Conservation (phyloP, 257 asterid genomes). For the Rauvolfia tetraphylla region DNA sequence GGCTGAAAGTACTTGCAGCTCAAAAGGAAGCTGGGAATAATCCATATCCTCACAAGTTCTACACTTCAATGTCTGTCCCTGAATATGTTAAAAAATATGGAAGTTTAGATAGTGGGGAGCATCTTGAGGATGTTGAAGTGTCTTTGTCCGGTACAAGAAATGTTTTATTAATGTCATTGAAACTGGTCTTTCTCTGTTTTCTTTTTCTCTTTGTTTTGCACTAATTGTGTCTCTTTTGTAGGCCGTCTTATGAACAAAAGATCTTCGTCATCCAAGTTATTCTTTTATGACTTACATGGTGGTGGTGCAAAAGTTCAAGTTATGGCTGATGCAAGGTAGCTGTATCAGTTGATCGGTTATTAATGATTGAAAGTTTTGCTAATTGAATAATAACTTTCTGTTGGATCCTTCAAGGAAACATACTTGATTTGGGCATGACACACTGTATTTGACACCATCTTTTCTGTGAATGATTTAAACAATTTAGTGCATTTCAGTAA, state of each 20-base stretch:
- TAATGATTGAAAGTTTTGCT: too few species aligned
- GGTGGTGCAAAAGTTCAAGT: slow-evolving; percentile 83
- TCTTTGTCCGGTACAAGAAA: slow-evolving; percentile 59
- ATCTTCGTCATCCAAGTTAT: slow-evolving; percentile 62
- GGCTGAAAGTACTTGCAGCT: slow-evolving; percentile 53
- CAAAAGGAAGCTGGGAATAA: slow-evolving; percentile 61
- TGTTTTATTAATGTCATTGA: neutral
- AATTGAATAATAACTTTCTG: too few species aligned
- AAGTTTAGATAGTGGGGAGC: slow-evolving; percentile 53
- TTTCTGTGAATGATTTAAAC: neutral
- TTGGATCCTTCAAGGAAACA: neutral
- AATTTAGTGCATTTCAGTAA: neutral
- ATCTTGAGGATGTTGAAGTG: slow-evolving; percentile 61
- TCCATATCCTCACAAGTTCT: slow-evolving; percentile 79
- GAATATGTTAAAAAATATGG: slow-evolving; percentile 53
- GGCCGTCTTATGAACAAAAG: slow-evolving; percentile 85
- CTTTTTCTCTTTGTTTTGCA: slow-evolving; percentile 6
- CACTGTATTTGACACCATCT: too few species aligned
- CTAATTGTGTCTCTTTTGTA: slow-evolving; percentile 16
- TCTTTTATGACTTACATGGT: slow-evolving; percentile 82
- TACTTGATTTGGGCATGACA: neutral
- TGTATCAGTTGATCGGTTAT: neutral
- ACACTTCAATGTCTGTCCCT: slow-evolving; percentile 41
- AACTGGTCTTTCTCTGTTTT: neutral
- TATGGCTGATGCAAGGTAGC: slow-evolving; percentile 80